These are phyloP conservation scores for Capsicum baccatum DNA, from an alignment of 257 asterid species.

Conservation along the genomic window DNA sequence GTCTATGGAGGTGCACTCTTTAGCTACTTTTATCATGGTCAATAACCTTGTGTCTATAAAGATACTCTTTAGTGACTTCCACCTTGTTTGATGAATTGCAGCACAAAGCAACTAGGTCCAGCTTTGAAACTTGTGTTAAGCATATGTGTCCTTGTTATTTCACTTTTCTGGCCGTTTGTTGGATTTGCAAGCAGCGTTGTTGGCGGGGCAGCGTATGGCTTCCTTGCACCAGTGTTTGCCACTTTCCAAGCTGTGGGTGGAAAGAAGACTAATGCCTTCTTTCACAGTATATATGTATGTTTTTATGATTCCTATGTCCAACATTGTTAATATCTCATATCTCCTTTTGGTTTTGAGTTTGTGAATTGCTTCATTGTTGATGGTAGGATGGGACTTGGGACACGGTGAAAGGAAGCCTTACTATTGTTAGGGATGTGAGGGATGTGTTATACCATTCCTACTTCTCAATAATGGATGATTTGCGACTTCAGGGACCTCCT, in stretches of 20 bases:
- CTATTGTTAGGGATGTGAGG: constrained; percentile 70
- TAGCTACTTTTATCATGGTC: constrained; percentile 12
- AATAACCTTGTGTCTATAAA: background rate
- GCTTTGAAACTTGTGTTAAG: constrained; percentile 66
- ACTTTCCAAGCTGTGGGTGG: constrained; percentile 85
- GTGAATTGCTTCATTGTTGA: constrained; percentile 25
- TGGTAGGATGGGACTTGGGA: constrained; percentile 92
- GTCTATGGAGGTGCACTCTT: constrained; percentile 67
- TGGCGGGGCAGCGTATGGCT: constrained; percentile 84
- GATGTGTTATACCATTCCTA: constrained; percentile 80
- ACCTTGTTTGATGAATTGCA: constrained; percentile 42
- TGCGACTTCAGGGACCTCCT: constrained; percentile 55
- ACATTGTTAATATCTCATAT: background rate
- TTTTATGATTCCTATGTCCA: constrained; percentile 12
- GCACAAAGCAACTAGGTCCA: constrained; percentile 80
- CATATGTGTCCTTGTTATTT: constrained; percentile 48
- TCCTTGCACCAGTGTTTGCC: constrained; percentile 78
- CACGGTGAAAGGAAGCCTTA: constrained; percentile 66
- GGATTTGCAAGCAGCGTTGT: constrained; percentile 58
- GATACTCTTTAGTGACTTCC: constrained; percentile 25
- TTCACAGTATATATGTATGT: constrained; percentile 78
- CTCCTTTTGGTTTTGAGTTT: constrained; percentile 27
- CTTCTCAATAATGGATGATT: constrained; percentile 76
- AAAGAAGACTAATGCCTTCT: constrained; percentile 64
- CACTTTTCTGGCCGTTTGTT: constrained; percentile 64